Percentiles rank a stretch among this genome's conserved stretches.
These are phyloP conservation scores for Aspergillus ruber DNA, from an alignment of 2,329 filamentous ascomycete genomes.

Conservation along the genomic window DNA sequence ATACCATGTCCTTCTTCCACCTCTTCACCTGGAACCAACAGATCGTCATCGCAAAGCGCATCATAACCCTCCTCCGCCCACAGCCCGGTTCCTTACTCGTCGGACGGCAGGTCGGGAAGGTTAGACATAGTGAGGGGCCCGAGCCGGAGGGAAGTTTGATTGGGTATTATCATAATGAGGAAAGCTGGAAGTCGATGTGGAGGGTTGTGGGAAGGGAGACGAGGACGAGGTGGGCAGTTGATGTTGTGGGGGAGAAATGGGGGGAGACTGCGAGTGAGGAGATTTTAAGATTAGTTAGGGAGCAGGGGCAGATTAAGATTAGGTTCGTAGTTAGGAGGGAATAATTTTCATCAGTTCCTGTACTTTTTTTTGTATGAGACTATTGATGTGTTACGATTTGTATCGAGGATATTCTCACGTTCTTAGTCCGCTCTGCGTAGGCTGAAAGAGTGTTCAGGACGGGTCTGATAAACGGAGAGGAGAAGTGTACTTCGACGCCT, in stretches of 20 bases:
- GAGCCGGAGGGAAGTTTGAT: conserved; percentile 4
- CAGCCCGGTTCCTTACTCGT: background rate
- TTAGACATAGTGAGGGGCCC: background rate
- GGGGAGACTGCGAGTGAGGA: background rate
- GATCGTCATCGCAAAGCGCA: conserved; percentile 24
- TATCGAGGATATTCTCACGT: too few species aligned
- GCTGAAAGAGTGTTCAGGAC: conserved; percentile 38
- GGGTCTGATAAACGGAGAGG: conserved; percentile 51
- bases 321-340: background rate
- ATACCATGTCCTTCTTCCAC: conserved; percentile 38
- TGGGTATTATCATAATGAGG: conserved; percentile 44
- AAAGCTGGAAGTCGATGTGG: conserved; percentile 50
- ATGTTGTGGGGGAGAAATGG: background rate
- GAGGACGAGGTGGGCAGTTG: conserved; percentile 45
- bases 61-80: conserved; percentile 11
- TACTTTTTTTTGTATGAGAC: too few species aligned
- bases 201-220: conserved; percentile 47
- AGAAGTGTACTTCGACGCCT: conserved; percentile 23
- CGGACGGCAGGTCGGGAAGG: background rate
- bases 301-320: background rate
- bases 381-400: too few species aligned
- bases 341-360: too few species aligned
- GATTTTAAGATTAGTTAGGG: background rate
- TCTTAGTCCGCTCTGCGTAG: conserved; percentile 52
- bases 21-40: conserved; percentile 32